These are phyloP conservation scores for Pichia sp. DNA, from an alignment of 1,139 yeast genomes.

Conservation along the genomic window DNA sequence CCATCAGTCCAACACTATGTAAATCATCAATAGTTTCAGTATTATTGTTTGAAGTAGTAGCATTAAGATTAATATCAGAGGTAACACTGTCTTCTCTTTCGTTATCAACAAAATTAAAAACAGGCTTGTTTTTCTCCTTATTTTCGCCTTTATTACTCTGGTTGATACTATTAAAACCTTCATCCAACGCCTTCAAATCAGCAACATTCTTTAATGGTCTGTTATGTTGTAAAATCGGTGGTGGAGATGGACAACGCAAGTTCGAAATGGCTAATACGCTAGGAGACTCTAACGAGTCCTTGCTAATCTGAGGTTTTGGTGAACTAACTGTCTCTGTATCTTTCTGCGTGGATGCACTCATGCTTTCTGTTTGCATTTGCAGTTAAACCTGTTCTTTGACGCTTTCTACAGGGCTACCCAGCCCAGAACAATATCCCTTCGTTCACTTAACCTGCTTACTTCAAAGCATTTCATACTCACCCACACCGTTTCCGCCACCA, in stretches of 20 bases:
- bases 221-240: conserved; percentile 50
- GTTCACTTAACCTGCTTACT: no score
- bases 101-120: no score
- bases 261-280: conserved; percentile 48
- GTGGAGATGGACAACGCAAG: conserved; percentile 62
- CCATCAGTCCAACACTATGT: neutral
- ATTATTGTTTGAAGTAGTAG: neutral
- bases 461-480: no score
- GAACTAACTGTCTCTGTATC: neutral
- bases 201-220: conserved; percentile 1
- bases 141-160: no score
- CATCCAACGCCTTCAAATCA: neutral
- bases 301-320: neutral
- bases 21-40: neutral
- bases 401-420: no score
- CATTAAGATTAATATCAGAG: neutral
- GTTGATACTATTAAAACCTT: neutral
- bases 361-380: no score
- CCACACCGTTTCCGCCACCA: no score
- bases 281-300: conserved; percentile 27
- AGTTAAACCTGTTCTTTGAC: no score
- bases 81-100: neutral
- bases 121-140: no score
- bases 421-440: no score
- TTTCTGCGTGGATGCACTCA: neutral